Evolutionary conservation across 805 yeast genomes (phyloP), one percentile per base, ranked within the genome.

Genomic region (Candida anglica): DNA sequence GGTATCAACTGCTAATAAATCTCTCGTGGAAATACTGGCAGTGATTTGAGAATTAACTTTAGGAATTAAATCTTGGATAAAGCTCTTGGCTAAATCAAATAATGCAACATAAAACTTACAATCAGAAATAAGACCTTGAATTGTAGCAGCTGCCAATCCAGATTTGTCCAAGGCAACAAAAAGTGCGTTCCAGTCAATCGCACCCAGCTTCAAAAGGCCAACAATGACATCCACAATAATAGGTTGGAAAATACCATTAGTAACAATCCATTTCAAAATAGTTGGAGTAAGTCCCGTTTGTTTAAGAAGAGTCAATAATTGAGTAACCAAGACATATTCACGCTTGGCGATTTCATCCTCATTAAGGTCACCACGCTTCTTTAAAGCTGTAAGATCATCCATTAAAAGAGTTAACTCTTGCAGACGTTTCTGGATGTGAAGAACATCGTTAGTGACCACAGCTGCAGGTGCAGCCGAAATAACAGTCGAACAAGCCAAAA

Each of bases 301-400:
- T 34, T 64, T 57, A 18, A 66, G 46, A 18, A 64, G 59, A 5
- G 56, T 41, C 42, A 66, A 63, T 5, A 65, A 63, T 28, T 58
- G 49, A 31, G 71, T 66, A 20, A 66, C 70, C 37, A 66, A 57
- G 26, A 52, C 46, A 39, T 61, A 61, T 33, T 66, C 70, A 51
- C 71, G 52, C 33, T 58, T 58, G 28, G 48, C 34, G 21, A 65
- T 44, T 23, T 50, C 59, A 11, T 40, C 38, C 19, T 19, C 14
- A 4, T 20, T 26, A 1, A 31, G 31, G 27, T 56, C 60, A 44
- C 70, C 52, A 46, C 61, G 63, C 8, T 41, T 38, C 25, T 47
- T 52, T 42, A 47, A 46, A 30, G 37, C 32, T 16, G 35, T 28
- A 27, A 47, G 39, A 13, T 41, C 42, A 13, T 53, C 45, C 25